These are phyloP conservation scores for Anisodus acutangulus DNA, from an alignment of 257 asterid genomes.

Conservation along the genomic window DNA sequence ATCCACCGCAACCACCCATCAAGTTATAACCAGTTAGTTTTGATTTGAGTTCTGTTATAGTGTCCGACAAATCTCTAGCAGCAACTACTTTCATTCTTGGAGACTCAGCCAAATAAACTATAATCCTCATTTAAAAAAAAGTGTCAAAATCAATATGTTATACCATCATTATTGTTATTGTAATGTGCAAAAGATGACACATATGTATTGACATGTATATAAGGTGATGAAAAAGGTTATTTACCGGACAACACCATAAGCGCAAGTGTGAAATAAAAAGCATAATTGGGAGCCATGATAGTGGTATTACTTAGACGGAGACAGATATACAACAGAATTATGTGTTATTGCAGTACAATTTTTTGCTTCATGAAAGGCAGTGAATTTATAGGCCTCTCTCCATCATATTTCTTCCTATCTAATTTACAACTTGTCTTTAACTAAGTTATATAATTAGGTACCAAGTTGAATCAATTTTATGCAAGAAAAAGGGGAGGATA, in stretches of 20 bases:
- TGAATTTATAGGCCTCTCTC: not conserved
- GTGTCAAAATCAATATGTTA: not conserved
- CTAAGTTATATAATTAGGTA: not conserved
- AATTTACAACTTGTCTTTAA: not conserved
- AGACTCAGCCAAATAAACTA: not conserved
- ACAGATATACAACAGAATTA: not conserved
- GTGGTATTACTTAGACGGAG: not conserved
- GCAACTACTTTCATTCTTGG: not conserved
- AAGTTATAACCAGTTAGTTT: not conserved
- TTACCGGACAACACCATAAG: not conserved
- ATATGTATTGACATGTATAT: too few relatives aligned
- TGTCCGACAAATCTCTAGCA: not conserved
- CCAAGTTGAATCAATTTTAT: not conserved
- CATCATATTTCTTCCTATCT: not conserved
- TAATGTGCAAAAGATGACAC: not conserved
- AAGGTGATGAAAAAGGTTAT: not conserved
- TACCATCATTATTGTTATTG: too few relatives aligned
- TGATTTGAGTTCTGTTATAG: not conserved
- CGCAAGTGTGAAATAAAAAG: not conserved
- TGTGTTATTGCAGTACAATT: not conserved
- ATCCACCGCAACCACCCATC: conserved; percentile 8
- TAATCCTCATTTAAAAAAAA: not conserved
- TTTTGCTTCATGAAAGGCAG: not conserved
- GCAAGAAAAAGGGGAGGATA: not conserved
- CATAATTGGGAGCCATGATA: not conserved